Conservation (phyloP, 345 rosid species). For the Iberis pinnata region DNA sequence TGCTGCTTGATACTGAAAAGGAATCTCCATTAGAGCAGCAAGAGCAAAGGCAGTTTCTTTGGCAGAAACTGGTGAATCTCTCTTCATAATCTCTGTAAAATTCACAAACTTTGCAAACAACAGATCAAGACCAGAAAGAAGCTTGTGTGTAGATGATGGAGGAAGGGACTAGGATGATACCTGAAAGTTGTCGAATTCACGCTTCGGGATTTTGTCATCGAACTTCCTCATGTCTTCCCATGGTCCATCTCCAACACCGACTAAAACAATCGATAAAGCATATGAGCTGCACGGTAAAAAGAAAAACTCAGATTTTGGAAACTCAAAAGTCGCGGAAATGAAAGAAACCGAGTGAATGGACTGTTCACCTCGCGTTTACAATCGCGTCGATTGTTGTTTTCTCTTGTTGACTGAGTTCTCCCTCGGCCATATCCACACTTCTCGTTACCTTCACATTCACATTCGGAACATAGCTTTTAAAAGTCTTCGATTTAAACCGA, state of each 20-base stretch:
- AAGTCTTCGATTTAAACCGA: conserved; percentile 2
- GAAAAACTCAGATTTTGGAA: conserved; percentile 12
- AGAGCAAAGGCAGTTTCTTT: conserved; percentile 90
- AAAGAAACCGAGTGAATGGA: neutral
- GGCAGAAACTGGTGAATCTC: conserved; percentile 32
- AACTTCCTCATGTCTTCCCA: conserved; percentile 78
- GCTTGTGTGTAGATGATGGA: neutral
- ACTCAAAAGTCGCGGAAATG: neutral
- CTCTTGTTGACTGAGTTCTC: conserved; percentile 57
- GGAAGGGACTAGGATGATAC: conserved; percentile 16
- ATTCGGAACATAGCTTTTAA: neutral
- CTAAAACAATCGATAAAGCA: conserved; percentile 60
- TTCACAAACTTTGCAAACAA: conserved; percentile 61
- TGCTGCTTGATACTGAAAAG: conserved; percentile 67
- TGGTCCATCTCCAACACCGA: conserved; percentile 83
- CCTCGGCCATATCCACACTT: conserved; percentile 35
- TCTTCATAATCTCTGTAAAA: conserved; percentile 64
- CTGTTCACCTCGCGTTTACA: conserved; percentile 51
- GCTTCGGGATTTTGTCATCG: conserved; percentile 65
- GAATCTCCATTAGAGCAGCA: conserved; percentile 88
- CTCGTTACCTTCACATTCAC: conserved; percentile 46
- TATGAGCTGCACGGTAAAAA: conserved; percentile 25
- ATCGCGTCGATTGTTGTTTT: conserved; percentile 48
- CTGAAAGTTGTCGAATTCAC: conserved; percentile 74
- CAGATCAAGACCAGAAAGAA: conserved; percentile 7